Percentiles rank a stretch among this genome's conserved stretches.
These are phyloP conservation scores for Saccharum hybrid DNA, from an alignment of 202 grass and related monocot species.

Conservation along the genomic window DNA sequence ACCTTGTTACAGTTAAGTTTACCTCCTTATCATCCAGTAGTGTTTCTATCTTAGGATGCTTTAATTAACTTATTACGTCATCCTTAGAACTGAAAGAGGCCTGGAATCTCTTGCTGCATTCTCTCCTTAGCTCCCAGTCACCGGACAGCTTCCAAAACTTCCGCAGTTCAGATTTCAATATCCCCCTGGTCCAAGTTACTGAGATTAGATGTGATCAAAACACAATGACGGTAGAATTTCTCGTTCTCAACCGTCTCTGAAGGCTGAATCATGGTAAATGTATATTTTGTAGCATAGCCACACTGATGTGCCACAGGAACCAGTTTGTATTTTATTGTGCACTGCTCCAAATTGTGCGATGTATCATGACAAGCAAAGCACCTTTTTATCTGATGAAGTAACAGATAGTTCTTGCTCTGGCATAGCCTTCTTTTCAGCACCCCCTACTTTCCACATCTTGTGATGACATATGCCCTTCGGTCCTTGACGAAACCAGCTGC, in stretches of 20 bases:
- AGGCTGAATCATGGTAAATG: conserved; percentile 44
- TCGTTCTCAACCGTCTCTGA: conserved; percentile 21
- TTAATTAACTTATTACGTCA: conserved; percentile 39
- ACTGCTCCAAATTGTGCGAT: conserved; percentile 49
- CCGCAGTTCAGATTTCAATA: conserved; percentile 42
- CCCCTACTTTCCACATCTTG: not conserved
- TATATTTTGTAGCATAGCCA: conserved; percentile 48
- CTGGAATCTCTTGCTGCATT: conserved; percentile 28
- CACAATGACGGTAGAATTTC: conserved; percentile 37
- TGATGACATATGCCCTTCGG: not conserved
- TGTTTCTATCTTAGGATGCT: conserved; percentile 27
- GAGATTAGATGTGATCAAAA: conserved; percentile 38
- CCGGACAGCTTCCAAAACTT: conserved; percentile 39
- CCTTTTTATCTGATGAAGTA: not conserved
- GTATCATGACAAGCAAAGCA: conserved; percentile 48
- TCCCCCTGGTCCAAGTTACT: conserved; percentile 33
- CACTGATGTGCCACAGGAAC: conserved; percentile 28
- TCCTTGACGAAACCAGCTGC: conserved; percentile 5
- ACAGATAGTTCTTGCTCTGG: not conserved
- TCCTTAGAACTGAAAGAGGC: conserved; percentile 46
- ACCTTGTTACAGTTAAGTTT: conserved; percentile 36
- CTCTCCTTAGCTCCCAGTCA: conserved; percentile 43
- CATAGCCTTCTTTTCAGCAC: conserved; percentile 19
- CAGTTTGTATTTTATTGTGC: conserved; percentile 39
- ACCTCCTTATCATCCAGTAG: conserved; percentile 33